Conservation (phyloP, 345 rosid genomes). For the Rhizophora apiculata region DNA sequence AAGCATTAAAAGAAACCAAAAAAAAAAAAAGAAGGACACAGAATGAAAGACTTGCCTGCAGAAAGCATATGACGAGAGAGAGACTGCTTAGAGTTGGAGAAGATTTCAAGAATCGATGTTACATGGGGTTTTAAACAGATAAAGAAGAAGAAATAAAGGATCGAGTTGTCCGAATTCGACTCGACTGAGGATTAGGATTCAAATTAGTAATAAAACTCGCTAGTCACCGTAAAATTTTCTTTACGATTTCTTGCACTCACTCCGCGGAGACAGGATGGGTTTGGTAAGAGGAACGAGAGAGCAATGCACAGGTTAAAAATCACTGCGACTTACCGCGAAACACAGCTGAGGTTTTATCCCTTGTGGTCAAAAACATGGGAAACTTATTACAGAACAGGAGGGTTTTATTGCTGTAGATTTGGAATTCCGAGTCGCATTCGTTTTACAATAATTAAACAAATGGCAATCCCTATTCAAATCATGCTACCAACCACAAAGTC, state of each 20-base stretch:
- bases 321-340: not conserved
- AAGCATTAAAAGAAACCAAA: not conserved
- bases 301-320: not conserved
- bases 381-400: too few relatives aligned
- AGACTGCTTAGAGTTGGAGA: not conserved
- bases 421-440: too few relatives aligned
- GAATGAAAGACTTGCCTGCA: slow-evolving; percentile 18
- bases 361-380: too few relatives aligned
- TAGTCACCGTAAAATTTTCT: not conserved
- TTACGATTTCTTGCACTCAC: too few relatives aligned
- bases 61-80: slow-evolving; percentile 14
- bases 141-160: not conserved
- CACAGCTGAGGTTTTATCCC: not conserved
- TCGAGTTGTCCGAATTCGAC: not conserved
- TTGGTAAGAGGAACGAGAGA: not conserved
- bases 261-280: not conserved
- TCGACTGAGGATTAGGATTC: not conserved
- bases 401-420: too few relatives aligned
- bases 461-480: too few relatives aligned
- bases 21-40: not conserved
- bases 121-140: not conserved
- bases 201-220: not conserved
- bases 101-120: not conserved
- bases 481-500: too few relatives aligned
- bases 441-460: too few relatives aligned